A percentile compares a stretch with the other conserved stretches of the same genome.
Conservation (phyloP, 2,329 filamentous ascomycete genomes). For the Exophiala viscosa region DNA sequence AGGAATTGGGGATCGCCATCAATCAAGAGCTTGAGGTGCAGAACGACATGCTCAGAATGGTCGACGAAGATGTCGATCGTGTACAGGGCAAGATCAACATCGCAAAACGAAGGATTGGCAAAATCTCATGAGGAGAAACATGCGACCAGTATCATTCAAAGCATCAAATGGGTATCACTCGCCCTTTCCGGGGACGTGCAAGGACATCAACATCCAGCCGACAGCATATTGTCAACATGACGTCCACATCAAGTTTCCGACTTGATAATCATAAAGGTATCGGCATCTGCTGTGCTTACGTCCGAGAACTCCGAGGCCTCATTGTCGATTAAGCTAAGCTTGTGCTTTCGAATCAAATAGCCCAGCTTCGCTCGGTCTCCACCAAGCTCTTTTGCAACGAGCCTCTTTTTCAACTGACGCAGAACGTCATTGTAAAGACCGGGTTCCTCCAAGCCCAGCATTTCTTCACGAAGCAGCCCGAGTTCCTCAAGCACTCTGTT, state of each 20-base stretch:
- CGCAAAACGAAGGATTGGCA: slow-evolving; percentile 45
- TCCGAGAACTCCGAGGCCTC: slow-evolving; percentile 7
- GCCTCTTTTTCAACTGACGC: slow-evolving; percentile 64
- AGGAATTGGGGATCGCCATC: slow-evolving; percentile 60
- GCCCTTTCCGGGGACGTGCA: neutral
- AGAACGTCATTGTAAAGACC: slow-evolving; percentile 73
- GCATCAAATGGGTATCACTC: slow-evolving; percentile 9
- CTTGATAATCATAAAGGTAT: slow-evolving; percentile 14
- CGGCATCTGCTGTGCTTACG: slow-evolving; percentile 10
- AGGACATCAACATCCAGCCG: neutral
- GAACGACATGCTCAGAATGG: slow-evolving; percentile 56
- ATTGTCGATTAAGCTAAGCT: slow-evolving; percentile 63
- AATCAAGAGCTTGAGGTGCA: slow-evolving; percentile 61
- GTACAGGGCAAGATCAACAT: slow-evolving; percentile 46
- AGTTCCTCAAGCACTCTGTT: slow-evolving; percentile 71
- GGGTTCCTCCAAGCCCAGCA: slow-evolving; percentile 72
- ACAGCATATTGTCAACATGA: neutral
- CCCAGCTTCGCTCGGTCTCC: slow-evolving; percentile 81
- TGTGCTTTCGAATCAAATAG: slow-evolving; percentile 65
- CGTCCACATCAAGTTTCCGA: neutral
- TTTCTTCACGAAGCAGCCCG: slow-evolving; percentile 71
- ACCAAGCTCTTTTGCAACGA: slow-evolving; percentile 66
- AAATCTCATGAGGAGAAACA: slow-evolving; percentile 39
- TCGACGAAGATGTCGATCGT: slow-evolving; percentile 57
- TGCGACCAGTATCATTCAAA: neutral